These are phyloP conservation scores for Murraya paniculata DNA, from an alignment of 345 rosid species.

Conservation along the genomic window DNA sequence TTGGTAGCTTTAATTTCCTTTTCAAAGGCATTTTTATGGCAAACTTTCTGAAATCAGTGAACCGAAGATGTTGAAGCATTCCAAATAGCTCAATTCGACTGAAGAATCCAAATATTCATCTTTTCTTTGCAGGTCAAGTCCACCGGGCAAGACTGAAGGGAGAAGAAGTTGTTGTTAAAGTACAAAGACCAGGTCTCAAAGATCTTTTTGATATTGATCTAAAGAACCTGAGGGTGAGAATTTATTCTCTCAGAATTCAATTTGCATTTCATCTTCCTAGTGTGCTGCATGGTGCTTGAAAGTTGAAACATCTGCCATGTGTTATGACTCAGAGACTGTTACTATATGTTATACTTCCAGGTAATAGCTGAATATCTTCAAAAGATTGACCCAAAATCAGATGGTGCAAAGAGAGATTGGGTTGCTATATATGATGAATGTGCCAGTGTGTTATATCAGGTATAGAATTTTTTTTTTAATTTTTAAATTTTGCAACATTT, in stretches of 20 bases:
- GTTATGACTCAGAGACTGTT: background rate
- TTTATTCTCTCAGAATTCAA: background rate
- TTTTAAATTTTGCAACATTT: background rate
- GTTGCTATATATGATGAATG: slow-evolving; percentile 99
- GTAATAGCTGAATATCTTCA: slow-evolving; percentile 97
- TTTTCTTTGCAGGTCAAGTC: slow-evolving; percentile 71
- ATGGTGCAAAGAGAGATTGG: slow-evolving; percentile 99
- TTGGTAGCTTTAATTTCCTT: slow-evolving; percentile 50
- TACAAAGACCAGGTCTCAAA: slow-evolving; percentile 96
- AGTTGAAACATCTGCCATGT: background rate
- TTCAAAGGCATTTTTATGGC: slow-evolving; percentile 12
- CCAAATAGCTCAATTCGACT: slow-evolving; percentile 1
- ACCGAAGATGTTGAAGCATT: background rate
- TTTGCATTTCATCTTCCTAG: background rate
- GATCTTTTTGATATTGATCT: slow-evolving; percentile 96
- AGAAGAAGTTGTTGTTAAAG: slow-evolving; percentile 86
- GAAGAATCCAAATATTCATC: background rate
- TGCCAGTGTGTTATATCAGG: slow-evolving; percentile 90
- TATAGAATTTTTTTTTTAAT: background rate
- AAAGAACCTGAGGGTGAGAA: slow-evolving; percentile 85
- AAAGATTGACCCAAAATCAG: slow-evolving; percentile 96
- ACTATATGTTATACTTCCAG: slow-evolving; percentile 32
- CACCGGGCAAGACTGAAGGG: slow-evolving; percentile 95
- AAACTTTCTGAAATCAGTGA: slow-evolving; percentile 4
- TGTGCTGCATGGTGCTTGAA: background rate